These are phyloP conservation scores for Zymoseptoria ardabiliae DNA, from an alignment of 2,329 filamentous ascomycete genomes.

Conservation along the genomic window DNA sequence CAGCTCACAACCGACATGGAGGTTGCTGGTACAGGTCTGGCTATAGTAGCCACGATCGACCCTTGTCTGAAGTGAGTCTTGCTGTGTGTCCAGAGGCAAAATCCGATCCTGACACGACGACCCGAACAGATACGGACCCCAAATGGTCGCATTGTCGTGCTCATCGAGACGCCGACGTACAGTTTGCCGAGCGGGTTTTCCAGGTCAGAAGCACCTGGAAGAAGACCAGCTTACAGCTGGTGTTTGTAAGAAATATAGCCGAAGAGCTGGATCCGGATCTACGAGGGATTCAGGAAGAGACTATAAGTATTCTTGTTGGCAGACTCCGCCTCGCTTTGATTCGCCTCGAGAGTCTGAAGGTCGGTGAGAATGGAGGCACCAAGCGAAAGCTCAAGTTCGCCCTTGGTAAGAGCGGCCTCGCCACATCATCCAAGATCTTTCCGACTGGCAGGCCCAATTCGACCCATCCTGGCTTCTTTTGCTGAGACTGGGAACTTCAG, in stretches of 20 bases:
- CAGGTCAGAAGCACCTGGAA: conserved; percentile 17
- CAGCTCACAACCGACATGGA: conserved; percentile 1
- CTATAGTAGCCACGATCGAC: neutral
- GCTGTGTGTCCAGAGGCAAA: too few relatives aligned
- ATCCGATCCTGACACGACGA: too few relatives aligned
- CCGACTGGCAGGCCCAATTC: conserved; percentile 28
- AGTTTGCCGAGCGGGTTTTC: conserved; percentile 16
- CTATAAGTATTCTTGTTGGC: conserved; percentile 4
- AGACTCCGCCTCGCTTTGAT: conserved; percentile 8
- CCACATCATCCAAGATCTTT: conserved; percentile 26
- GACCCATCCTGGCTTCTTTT: conserved; percentile 32
- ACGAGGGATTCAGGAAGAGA: neutral
- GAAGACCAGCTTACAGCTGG: conserved; percentile 21
- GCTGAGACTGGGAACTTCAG: conserved; percentile 9
- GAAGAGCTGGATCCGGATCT: neutral
- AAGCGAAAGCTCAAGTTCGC: conserved; percentile 1
- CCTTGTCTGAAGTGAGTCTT: neutral
- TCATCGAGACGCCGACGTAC: conserved; percentile 15
- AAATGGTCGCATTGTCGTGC: conserved; percentile 1
- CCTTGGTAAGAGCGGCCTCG: neutral
- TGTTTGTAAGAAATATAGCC: conserved; percentile 17
- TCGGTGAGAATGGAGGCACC: neutral
- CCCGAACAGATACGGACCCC: neutral
- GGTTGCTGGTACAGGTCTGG: neutral
- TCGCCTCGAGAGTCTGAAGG: conserved; percentile 8